Conservation (phyloP, 2,329 filamentous ascomycete species). For the Calonectria crousiana region DNA sequence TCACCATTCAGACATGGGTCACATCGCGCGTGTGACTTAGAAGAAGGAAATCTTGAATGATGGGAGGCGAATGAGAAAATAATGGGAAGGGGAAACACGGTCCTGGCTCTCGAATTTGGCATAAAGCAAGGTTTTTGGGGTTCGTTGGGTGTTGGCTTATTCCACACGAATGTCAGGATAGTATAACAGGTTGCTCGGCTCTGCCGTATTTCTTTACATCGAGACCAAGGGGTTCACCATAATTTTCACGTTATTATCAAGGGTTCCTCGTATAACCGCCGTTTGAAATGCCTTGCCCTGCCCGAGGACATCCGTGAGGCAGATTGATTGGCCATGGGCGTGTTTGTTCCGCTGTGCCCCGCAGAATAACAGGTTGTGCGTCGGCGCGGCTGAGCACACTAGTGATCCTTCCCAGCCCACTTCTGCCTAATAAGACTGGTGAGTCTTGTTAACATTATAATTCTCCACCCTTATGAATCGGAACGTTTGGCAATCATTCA, state of each 20-base stretch:
- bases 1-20: neutral
- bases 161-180: fast-evolving
- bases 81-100: neutral
- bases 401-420: neutral
- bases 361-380: neutral
- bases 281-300: neutral
- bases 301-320: neutral
- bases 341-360: neutral
- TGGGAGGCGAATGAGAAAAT: neutral
- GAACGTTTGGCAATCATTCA: neutral
- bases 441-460: neutral
- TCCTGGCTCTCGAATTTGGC: neutral
- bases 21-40: neutral
- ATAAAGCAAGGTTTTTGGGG: neutral
- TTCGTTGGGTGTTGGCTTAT: neutral
- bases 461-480: neutral
- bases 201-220: neutral
- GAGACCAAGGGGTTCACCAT: neutral
- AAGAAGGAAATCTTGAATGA: neutral
- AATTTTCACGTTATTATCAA: neutral
- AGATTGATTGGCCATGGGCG: neutral
- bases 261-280: neutral
- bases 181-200: neutral
- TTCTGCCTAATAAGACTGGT: neutral
- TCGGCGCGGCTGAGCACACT: neutral